Base-by-base conservation (phyloP, 345 rosid genomes). In the Ceriops zippeliana region DNA sequence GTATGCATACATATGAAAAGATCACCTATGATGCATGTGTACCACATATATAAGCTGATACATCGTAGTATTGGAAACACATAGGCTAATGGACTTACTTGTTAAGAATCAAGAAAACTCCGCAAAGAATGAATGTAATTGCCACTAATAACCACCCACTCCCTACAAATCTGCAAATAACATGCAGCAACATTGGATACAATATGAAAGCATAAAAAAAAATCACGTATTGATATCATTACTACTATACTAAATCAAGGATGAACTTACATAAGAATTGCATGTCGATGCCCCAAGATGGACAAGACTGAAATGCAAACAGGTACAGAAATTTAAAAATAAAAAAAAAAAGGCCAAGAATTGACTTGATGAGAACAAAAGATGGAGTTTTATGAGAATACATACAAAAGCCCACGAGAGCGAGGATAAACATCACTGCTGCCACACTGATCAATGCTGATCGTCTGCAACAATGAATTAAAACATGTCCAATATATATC, bases 71-170 rank as follows among this genome's bases (percentile, higher is more conserved):
- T 24, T 27, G 19, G 59, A 15, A 24, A 56, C 31, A 56, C 4
- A 0, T 42, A 42, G 30, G 42, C 20, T 24, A 19, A 56, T 22
- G 26, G 31, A 47, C 86, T 84, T 86, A 95, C 99, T 79, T 91
- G 87, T 86, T 88, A 67, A 95, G 76, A 63, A 95, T 83, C 47
- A 95, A 66, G 66, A 95, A 91, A 64, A 86, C 86, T 66, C 96
- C 97, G 52, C 90, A 95, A 35, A 93, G 93, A 73, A 89, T 74
- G 78, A 90, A 93, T 61, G 97, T 90, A 66, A 89, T 72, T 46
- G 90, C 93, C 78, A 90, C 98, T 19, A 93, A 79, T 58, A 93
- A 77, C 97, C 98, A 93, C 76, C 98, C 98, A 17, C 96, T 90
- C 73, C 82, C 75, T 1, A 93, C 84, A 47, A 93, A 87, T 85